Conservation (phyloP, 2,329 filamentous ascomycete genomes). For the Alternaria sp. region DNA sequence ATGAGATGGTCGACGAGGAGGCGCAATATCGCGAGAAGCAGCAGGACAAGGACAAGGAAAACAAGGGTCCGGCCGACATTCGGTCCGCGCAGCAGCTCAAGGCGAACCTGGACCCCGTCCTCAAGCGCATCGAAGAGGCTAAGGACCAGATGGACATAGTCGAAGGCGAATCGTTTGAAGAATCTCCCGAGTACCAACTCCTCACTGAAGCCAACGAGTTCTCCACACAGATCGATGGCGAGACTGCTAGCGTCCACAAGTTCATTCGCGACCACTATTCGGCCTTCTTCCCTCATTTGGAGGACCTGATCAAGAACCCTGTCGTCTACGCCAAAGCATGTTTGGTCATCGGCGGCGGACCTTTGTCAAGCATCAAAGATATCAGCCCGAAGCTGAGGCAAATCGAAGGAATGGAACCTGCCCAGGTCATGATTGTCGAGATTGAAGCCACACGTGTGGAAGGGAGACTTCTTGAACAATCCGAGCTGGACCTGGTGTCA, state of each 20-base stretch:
- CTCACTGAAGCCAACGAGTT: conserved; percentile 87
- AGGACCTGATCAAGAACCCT: conserved; percentile 86
- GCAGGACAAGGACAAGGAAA: conserved; percentile 71
- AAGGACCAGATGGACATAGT: conserved; percentile 74
- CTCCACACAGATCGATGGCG: conserved; percentile 90
- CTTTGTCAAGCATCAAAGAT: conserved; percentile 84
- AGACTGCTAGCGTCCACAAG: conserved; percentile 93
- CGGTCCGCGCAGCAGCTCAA: conserved; percentile 80
- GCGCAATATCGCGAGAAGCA: conserved; percentile 59
- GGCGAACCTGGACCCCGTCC: conserved; percentile 78
- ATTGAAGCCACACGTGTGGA: conserved; percentile 92
- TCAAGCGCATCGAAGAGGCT: conserved; percentile 64
- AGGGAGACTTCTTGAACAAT: conserved; percentile 75
- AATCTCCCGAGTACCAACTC: conserved; percentile 89
- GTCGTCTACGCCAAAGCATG: conserved; percentile 96
- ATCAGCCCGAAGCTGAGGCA: conserved; percentile 78
- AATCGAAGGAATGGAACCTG: conserved; percentile 75
- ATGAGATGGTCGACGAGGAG: conserved; percentile 67
- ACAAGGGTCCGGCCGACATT: conserved; percentile 72
- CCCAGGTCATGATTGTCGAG: conserved; percentile 92
- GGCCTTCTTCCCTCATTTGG: conserved; percentile 88
- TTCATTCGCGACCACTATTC: conserved; percentile 97
- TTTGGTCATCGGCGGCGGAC: conserved; percentile 88
- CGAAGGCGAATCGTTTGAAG: conserved; percentile 79
- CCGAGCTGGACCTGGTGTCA: conserved; percentile 75